Evolutionary conservation across 345 rosid genomes (phyloP), one percentile per base, ranked within the genome.

Genomic region (Moricandia moricandioides): DNA sequence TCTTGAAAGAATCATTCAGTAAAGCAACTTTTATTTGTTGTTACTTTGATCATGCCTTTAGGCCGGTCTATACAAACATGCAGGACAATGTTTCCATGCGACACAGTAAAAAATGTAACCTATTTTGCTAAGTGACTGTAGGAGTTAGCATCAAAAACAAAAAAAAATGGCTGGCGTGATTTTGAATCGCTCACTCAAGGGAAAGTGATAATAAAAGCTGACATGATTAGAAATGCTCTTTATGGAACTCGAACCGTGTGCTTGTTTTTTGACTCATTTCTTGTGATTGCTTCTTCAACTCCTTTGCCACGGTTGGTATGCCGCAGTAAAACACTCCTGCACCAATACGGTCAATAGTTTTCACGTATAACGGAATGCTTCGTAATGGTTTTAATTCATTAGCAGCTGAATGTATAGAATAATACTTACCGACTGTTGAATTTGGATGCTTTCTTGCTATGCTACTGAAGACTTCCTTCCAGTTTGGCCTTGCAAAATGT

Each of bases 321-420:
- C 99, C 98, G 35, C 98, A 94, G 70, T 88, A 94, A 86, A 94
- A 91, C 24, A 94, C 97, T 40, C 98, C 97, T 93, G 87, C 88
- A 83, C 35, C 52, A 58, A 78, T 43, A 34, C 31, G 6, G 49
- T 14, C 26, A n/a, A 27, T 49, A 3, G n/a, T 8, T 59, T 65
- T 71, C 47, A 56, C 26, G 26, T 31, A 5, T 55, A 55, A 45
- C 10, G 45, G 4, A 43, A 30, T 62, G 72, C 67, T 65, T 66
- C 39, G 31, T 8, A 9, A 39, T 33, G 8, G 59, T 75, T 33
- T 11, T 66, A 45, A 13, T 45, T 45, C 17, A 12, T 39, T 57
- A 73, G 63, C 57, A 52, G 40, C 31, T 37, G 54, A 52, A 35
- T 59, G 27, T 35, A 33, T 74, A 63, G 9, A 40, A 49, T 74